Percentiles rank a stretch among this genome's conserved stretches.
Conservation (phyloP, 2,329 filamentous ascomycete genomes). For the Lachnellula cervina region DNA sequence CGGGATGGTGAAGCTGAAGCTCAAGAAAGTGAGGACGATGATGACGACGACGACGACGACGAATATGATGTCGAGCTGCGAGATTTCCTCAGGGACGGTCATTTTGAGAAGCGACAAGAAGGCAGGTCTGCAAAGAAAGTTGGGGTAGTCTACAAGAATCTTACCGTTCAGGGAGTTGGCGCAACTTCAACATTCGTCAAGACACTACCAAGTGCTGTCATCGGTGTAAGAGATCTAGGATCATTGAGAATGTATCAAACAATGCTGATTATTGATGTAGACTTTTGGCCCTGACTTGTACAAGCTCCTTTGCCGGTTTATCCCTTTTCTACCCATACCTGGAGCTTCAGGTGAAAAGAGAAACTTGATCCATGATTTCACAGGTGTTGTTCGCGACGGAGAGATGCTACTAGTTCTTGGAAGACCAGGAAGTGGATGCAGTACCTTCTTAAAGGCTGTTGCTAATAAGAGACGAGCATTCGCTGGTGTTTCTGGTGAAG, state of each 20-base stretch:
- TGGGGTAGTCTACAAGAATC: constrained; percentile 70
- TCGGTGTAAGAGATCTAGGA: constrained; percentile 42
- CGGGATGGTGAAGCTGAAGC: constrained; percentile 26
- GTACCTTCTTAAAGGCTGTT: constrained; percentile 71
- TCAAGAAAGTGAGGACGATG: constrained; percentile 18
- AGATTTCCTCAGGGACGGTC: constrained; percentile 67
- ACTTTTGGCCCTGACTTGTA: constrained; percentile 81
- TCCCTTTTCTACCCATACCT: constrained; percentile 22
- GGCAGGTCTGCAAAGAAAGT: constrained; percentile 69
- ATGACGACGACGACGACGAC: constrained; percentile 43
- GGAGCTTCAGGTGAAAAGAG: constrained; percentile 26
- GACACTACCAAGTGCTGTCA: constrained; percentile 67
- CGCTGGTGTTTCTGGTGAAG: constrained; percentile 61
- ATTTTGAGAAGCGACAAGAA: constrained; percentile 67
- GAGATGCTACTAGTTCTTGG: constrained; percentile 73
- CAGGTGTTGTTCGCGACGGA: constrained; percentile 59
- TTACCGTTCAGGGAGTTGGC: constrained; percentile 69
- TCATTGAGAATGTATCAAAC: background rate
- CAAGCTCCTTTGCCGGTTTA: constrained; percentile 43
- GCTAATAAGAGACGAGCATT: constrained; percentile 64
- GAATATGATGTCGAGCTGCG: constrained; percentile 63
- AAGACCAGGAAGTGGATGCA: constrained; percentile 68
- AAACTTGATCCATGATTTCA: constrained; percentile 59
- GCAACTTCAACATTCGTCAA: constrained; percentile 64
- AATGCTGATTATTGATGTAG: constrained; percentile 8